A percentile compares a stretch with the other conserved stretches of the same genome.
These are phyloP conservation scores for Erythrobasidium hasegawianum DNA, from an alignment of 1,284 basidiomycete genomes.

Conservation along the genomic window DNA sequence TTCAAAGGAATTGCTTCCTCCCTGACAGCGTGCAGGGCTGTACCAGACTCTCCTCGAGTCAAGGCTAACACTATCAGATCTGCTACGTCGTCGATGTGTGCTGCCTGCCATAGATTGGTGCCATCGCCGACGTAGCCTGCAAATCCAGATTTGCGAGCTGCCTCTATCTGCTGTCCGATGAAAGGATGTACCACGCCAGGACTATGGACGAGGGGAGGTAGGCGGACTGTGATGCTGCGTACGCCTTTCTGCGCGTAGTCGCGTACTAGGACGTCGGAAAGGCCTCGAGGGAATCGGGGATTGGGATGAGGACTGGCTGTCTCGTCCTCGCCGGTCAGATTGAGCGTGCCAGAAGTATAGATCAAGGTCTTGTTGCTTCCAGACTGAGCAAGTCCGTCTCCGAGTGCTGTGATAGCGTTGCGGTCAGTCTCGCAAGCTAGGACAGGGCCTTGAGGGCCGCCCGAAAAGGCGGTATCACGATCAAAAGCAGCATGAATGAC, in stretches of 20 bases:
- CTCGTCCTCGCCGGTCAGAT: background rate
- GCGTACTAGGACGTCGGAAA: background rate
- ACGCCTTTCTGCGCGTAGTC: background rate
- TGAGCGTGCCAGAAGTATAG: background rate
- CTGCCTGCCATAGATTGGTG: constrained; percentile 36
- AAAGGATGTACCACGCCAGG: constrained; percentile 34
- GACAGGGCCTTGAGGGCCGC: background rate
- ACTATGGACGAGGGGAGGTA: background rate
- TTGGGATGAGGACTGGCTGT: background rate
- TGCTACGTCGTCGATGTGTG: constrained; percentile 43
- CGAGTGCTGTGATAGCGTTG: background rate
- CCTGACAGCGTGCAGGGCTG: constrained; percentile 39
- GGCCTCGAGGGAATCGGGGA: background rate
- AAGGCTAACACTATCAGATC: constrained; percentile 42
- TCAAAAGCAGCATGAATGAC: constrained; percentile 2
- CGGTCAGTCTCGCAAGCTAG: background rate
- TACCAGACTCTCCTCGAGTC: constrained; percentile 33
- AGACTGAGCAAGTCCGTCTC: background rate
- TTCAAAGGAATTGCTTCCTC: constrained; percentile 36
- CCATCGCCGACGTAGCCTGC: constrained; percentile 39
- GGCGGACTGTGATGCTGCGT: background rate
- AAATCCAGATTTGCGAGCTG: constrained; percentile 35
- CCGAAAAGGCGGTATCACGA: background rate
- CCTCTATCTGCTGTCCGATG: constrained; percentile 30
- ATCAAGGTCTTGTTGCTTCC: background rate